phyloP scores from a whole-genome alignment of 179 eudicot species.

The Beta corolliflora region DNA sequence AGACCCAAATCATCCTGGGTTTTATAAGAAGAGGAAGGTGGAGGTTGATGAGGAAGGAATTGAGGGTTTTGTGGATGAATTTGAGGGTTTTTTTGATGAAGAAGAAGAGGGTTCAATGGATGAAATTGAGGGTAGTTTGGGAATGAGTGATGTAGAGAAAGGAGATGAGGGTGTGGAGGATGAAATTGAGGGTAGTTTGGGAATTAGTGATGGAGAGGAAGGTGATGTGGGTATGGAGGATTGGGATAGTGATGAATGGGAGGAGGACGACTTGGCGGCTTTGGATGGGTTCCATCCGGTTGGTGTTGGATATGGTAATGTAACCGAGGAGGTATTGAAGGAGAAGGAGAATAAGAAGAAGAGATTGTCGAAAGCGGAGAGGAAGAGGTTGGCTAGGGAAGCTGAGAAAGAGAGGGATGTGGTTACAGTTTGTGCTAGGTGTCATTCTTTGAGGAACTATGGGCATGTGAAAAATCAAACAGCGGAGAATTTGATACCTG shows the following conservation, averaged over 20 bases:
- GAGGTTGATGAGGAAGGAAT: conserved; percentile 21
- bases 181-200: conserved; percentile 39
- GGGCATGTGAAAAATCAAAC: conserved; percentile 84
- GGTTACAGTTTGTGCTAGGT: conserved; percentile 92
- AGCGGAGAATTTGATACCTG: conserved; percentile 93
- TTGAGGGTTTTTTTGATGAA: conserved; percentile 28
- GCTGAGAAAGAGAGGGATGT: conserved; percentile 57
- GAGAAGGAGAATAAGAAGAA: conserved; percentile 46
- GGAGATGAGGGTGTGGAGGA: conserved; percentile 28
- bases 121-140: conserved; percentile 41
- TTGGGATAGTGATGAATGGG: conserved; percentile 82
- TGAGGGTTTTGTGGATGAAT: conserved; percentile 21
- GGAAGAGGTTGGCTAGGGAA: conserved; percentile 70
- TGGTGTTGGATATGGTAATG: conserved; percentile 83
- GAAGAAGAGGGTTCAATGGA: conserved; percentile 23
- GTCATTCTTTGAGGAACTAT: conserved; percentile 90
- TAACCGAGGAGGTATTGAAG: conserved; percentile 64
- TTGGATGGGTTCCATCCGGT: conserved; percentile 73
- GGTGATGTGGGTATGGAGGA: conserved; percentile 35
- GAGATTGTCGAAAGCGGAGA: conserved; percentile 71
- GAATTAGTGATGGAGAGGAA: conserved; percentile 38
- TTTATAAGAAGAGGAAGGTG: conserved; percentile 56
- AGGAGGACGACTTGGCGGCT: conserved; percentile 51
- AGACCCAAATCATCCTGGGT: conserved; percentile 83
- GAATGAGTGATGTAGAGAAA: conserved; percentile 38